Base-by-base conservation (phyloP, 2,329 filamentous ascomycete genomes). In the Kalaharituber pfeilii region DNA sequence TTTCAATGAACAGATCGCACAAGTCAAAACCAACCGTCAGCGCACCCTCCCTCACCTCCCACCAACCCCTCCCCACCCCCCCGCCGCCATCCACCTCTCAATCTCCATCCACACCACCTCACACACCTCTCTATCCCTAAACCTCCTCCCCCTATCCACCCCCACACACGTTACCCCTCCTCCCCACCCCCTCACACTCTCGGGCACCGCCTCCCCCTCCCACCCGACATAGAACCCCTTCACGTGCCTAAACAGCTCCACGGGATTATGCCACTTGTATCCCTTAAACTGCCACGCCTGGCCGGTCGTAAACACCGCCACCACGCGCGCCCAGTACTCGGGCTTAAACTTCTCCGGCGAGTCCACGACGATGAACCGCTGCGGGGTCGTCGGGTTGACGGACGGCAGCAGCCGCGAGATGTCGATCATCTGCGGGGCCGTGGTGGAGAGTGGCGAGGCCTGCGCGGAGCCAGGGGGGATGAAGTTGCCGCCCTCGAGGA, bases 211-310 rank as follows among this genome's bases (percentile, higher is more conserved):
- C 65, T 96, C 88, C 50, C 85, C 87, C 57, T 84, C 79, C 86
- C 87, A 96, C 2, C 91, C 91, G 1, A 98, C 80, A 65, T 86
- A 94, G 50, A 98, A 73, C 54, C 91, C 91, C 13, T 86, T 74
- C 1, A 86, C 84, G 65, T 95, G 85, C 61, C 80, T 79, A 72
- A 98, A 98, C 50, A 98, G 74, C 65, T 96, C 91, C 13, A 80
- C 76, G 0, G 91, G 85, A 54, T 83, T 82, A 62, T 82, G 82
- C 86, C 91, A 98, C 69, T 94, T 94, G 76, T 98, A 98, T 62
- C 80, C 84, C 71, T 95, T 94, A 72, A 98, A 98, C 70, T 98
- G 91, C 91, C 91, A 98, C 8, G 83, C 81, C 71, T 98, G 91
- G 29, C 91, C 91, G 0, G 91, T 98, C 0, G 91, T 98, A 71